Percentiles rank a stretch among this genome's conserved stretches.
Conservation (phyloP, 306 rosid genomes). For the Sindora glabra region DNA sequence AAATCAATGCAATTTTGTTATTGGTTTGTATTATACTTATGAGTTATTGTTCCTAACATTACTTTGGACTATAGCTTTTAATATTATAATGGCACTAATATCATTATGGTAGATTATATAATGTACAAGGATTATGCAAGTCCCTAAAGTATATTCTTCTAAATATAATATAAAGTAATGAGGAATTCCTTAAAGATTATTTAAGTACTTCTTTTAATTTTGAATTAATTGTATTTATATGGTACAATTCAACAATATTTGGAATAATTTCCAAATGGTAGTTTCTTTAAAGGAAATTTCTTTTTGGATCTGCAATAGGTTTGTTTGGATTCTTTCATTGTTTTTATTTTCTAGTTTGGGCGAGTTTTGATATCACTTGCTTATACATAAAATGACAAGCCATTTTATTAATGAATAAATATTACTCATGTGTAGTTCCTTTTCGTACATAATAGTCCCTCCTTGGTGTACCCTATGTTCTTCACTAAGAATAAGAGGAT, state of each 20-base stretch:
- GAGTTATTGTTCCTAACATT: neutral
- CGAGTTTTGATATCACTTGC: too few species aligned
- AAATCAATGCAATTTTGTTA: too few species aligned
- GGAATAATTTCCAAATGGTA: conserved; percentile 90
- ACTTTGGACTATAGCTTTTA: neutral
- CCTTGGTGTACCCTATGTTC: too few species aligned
- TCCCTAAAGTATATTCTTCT: conserved; percentile 4
- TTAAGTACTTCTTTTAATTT: too few species aligned
- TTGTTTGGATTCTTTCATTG: neutral
- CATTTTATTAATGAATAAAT: too few species aligned
- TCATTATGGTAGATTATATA: neutral
- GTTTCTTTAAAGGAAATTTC: conserved; percentile 83
- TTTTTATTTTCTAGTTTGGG: too few species aligned
- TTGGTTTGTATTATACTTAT: neutral
- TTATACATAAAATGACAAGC: too few species aligned
- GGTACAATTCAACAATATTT: conserved; percentile 85
- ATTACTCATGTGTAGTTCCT: too few species aligned
- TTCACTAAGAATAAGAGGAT: too few species aligned
- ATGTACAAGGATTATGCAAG: neutral
- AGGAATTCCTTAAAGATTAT: neutral
- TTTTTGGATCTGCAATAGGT: conserved; percentile 88
- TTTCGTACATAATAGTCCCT: too few species aligned
- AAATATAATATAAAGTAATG: too few species aligned
- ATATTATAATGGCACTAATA: neutral
- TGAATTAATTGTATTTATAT: too few species aligned